Conservation (phyloP, 345 rosid species). For the Cardamine chenopodiifolia region DNA sequence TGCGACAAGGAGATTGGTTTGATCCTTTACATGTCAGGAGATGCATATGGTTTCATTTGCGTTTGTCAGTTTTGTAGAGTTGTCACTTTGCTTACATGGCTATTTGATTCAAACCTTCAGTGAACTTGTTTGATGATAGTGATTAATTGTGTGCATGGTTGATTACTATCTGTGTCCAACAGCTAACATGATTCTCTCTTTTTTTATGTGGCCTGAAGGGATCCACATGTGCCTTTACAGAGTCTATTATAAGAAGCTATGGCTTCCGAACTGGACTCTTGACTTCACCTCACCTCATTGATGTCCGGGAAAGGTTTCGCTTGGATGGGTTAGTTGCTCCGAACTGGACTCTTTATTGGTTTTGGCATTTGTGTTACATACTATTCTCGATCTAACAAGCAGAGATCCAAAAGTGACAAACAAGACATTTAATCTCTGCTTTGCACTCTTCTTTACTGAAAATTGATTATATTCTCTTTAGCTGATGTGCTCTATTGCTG, state of each 20-base stretch:
- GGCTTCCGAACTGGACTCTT: slow-evolving; percentile 95
- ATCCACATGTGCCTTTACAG: slow-evolving; percentile 89
- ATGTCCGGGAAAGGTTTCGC: slow-evolving; percentile 91
- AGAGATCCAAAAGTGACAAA: neutral
- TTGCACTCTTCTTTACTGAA: no score
- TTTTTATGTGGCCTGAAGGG: slow-evolving; percentile 54
- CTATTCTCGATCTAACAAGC: neutral
- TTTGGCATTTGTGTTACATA: neutral
- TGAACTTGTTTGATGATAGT: slow-evolving; percentile 11
- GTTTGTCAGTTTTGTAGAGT: neutral
- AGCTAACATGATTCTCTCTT: slow-evolving; percentile 10
- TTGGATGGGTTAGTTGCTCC: slow-evolving; percentile 72
- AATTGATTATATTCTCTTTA: no score
- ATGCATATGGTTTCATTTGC: slow-evolving; percentile 6
- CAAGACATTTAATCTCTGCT: neutral
- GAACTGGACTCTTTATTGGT: no score
- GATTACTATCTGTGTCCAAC: neutral
- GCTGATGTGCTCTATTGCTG: slow-evolving; percentile 40
- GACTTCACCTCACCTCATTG: slow-evolving; percentile 96
- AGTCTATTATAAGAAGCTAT: slow-evolving; percentile 80
- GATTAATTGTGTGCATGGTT: neutral
- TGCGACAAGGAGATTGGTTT: slow-evolving; percentile 20
- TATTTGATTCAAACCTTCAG: neutral
- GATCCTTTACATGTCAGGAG: slow-evolving; percentile 23
- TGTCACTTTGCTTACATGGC: neutral